Evolutionary conservation across 352 stramenopile genomes (phyloP).

Genomic region (Phytophthora pisi): DNA sequence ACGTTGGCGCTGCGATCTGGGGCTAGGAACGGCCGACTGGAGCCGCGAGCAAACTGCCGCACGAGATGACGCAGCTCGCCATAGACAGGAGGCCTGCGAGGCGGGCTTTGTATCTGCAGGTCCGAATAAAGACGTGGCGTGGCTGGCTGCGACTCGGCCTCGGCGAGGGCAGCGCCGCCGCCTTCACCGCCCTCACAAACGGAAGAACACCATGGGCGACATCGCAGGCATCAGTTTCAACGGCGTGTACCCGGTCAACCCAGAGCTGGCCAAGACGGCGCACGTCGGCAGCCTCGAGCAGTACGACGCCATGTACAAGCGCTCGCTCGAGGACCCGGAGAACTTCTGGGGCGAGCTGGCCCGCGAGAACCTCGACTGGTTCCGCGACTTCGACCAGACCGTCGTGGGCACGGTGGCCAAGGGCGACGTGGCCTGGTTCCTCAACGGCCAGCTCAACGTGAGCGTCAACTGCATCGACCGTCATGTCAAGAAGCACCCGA

Average conservation of each 20-base stretch:
- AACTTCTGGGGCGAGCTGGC: conserved; percentile 93
- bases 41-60: conserved; percentile 46
- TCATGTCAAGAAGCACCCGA: conserved; percentile 71
- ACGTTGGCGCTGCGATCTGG: conserved; percentile 9
- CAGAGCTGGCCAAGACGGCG: conserved; percentile 53
- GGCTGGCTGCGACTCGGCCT: conserved; percentile 86
- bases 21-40: conserved; percentile 13
- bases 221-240: conserved; percentile 38
- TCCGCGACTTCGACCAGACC: conserved; percentile 91
- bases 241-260: conserved; percentile 32
- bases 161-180: no score
- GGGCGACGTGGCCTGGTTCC: conserved; percentile 94
- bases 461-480: conserved; percentile 95
- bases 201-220: conserved; percentile 66
- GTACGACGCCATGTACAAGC: conserved; percentile 87
- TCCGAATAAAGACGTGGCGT: conserved; percentile 84
- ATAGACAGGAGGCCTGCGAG: conserved; percentile 29
- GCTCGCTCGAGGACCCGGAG: conserved; percentile 84
- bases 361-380: conserved; percentile 93
- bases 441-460: conserved; percentile 95
- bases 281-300: conserved; percentile 67
- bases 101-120: conserved; percentile 81
- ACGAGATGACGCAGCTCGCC: conserved; percentile 46
- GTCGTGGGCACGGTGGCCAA: conserved; percentile 85
- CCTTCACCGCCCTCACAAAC: conserved; percentile 88